phyloP scores from a whole-genome alignment of 345 rosid genomes.

The Balakata baccata region DNA sequence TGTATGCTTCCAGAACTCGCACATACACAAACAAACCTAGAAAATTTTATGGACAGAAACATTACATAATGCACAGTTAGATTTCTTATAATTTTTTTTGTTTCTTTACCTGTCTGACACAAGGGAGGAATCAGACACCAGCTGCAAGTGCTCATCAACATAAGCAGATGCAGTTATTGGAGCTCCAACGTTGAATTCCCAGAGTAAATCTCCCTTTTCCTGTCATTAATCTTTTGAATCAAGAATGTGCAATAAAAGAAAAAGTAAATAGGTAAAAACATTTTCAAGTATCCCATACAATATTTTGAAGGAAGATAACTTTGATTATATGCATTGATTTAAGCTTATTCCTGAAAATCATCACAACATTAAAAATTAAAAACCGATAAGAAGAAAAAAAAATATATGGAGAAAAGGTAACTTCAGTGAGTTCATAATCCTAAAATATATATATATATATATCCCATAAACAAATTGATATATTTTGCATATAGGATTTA shows the following conservation, averaged over 20 bases:
- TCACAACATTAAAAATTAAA: too few relatives aligned
- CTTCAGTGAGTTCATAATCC: too few relatives aligned
- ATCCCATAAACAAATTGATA: too few relatives aligned
- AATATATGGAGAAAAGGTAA: too few relatives aligned
- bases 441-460: too few relatives aligned
- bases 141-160: slow-evolving; percentile 70
- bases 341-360: not conserved
- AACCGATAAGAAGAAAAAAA: too few relatives aligned
- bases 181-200: slow-evolving; percentile 69
- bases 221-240: slow-evolving; percentile 24
- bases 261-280: not conserved
- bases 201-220: slow-evolving; percentile 60
- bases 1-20: slow-evolving; percentile 56
- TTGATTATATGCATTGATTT: not conserved
- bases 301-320: not conserved
- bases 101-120: slow-evolving; percentile 55
- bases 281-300: not conserved
- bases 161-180: slow-evolving; percentile 85
- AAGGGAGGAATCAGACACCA: slow-evolving; percentile 36
- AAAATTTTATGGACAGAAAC: slow-evolving; percentile 8
- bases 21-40: slow-evolving; percentile 79
- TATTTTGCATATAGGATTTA: too few relatives aligned
- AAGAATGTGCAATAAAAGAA: not conserved
- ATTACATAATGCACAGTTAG: not conserved
- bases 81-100: not conserved